Evolutionary conservation across 305 asterid species (phyloP).

Genomic region (Fraxinus ornus): DNA sequence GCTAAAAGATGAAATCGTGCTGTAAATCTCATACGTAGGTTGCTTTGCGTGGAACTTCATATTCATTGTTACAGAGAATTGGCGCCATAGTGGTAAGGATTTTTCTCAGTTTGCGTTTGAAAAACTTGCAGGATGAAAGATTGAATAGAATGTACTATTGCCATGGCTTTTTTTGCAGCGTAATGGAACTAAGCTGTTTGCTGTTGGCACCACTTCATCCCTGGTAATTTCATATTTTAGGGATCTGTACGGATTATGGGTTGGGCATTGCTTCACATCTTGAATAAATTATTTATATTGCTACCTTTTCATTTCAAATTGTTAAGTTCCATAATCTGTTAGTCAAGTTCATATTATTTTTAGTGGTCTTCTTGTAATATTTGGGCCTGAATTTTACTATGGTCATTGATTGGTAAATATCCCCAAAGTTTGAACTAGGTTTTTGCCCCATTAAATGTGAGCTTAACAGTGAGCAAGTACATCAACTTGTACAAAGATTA

Average conservation of each 20-base stretch:
- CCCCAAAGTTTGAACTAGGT: background rate
- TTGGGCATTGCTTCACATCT: background rate
- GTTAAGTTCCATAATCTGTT: conserved; percentile 6
- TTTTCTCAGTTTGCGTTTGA: background rate
- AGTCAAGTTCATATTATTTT: background rate
- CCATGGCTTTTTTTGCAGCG: conserved; percentile 36
- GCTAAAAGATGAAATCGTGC: conserved; percentile 16
- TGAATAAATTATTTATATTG: background rate
- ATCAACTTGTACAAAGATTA: background rate
- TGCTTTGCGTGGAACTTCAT: conserved; percentile 80
- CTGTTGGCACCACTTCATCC: conserved; percentile 83
- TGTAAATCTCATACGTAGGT: conserved; percentile 41
- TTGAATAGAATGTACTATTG: background rate
- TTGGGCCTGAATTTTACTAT: background rate
- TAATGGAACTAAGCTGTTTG: conserved; percentile 79
- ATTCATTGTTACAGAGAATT: conserved; percentile 7
- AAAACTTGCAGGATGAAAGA: background rate
- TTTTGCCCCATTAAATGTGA: background rate
- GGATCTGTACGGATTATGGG: background rate
- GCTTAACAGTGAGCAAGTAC: background rate
- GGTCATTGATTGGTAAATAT: background rate
- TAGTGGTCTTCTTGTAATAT: background rate
- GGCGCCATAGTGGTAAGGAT: conserved; percentile 15
- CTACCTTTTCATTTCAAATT: background rate
- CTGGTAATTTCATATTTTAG: conserved; percentile 42